phyloP scores from a whole-genome alignment of 192 early-diverging fungal genomes.

The Coemansia sp. region DNA sequence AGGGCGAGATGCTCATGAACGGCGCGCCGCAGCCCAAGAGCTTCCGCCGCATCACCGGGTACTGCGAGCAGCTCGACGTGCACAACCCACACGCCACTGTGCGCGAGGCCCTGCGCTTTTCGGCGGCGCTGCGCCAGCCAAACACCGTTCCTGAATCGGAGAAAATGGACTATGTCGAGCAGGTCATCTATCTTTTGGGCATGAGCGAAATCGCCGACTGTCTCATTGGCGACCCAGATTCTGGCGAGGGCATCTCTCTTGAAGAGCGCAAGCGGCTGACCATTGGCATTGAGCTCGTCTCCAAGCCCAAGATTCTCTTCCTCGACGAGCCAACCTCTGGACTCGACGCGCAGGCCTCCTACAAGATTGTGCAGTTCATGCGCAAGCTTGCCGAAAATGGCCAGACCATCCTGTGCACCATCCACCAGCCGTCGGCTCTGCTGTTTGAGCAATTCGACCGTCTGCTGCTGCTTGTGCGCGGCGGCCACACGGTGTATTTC shows the following conservation, averaged over 20 bases:
- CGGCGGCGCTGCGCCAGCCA: slow-evolving; percentile 66
- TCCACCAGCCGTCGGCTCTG: slow-evolving; percentile 84
- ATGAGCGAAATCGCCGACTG: slow-evolving; percentile 70
- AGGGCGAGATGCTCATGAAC: slow-evolving; percentile 71
- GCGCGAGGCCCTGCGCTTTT: slow-evolving; percentile 61
- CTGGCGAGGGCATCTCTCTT: slow-evolving; percentile 74
- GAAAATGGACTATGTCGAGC: slow-evolving; percentile 70
- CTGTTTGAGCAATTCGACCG: slow-evolving; percentile 86
- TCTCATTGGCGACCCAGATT: slow-evolving; percentile 66
- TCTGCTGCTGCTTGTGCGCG: slow-evolving; percentile 71
- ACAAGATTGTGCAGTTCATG: slow-evolving; percentile 72
- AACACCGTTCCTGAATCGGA: slow-evolving; percentile 58
- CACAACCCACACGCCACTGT: slow-evolving; percentile 72
- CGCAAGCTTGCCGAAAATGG: slow-evolving; percentile 60
- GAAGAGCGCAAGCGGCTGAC: slow-evolving; percentile 87
- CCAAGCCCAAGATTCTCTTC: slow-evolving; percentile 76
- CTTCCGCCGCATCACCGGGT: slow-evolving; percentile 70
- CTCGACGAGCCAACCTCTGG: slow-evolving; percentile 91
- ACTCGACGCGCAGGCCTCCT: slow-evolving; percentile 71
- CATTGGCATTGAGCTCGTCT: slow-evolving; percentile 80
- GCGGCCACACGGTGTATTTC: slow-evolving; percentile 77
- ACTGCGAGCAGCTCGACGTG: slow-evolving; percentile 83
- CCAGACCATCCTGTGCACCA: slow-evolving; percentile 74
- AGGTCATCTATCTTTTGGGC: slow-evolving; percentile 71
- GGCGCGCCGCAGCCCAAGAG: slow-evolving; percentile 50